These are phyloP conservation scores for Verticillium zaregamsianum DNA, from an alignment of 2,329 filamentous ascomycete genomes.

Conservation along the genomic window DNA sequence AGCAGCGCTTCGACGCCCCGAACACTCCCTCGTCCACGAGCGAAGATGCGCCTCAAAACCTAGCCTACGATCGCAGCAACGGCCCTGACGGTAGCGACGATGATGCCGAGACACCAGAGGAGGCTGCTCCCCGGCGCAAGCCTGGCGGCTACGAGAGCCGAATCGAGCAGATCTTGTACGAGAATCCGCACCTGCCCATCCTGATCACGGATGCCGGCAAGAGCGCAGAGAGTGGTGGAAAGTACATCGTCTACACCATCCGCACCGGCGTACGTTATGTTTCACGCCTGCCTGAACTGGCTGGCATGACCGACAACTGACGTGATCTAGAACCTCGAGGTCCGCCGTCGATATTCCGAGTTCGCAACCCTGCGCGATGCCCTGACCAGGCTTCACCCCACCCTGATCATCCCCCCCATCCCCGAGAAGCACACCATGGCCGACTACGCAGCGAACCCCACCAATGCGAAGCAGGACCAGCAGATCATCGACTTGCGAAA, in stretches of 20 bases:
- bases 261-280: constrained; percentile 70
- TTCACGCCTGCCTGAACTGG: constrained; percentile 3
- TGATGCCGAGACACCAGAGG: constrained; percentile 32
- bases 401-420: constrained; percentile 91
- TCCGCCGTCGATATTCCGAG: constrained; percentile 92
- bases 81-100: constrained; percentile 47
- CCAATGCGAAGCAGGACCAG: constrained; percentile 94
- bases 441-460: constrained; percentile 96
- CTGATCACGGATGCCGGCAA: constrained; percentile 94
- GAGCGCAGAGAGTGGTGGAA: constrained; percentile 84
- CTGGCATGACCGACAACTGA: constrained; percentile 1
- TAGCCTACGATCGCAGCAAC: constrained; percentile 26
- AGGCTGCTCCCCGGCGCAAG: constrained; percentile 56
- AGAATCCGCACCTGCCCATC: constrained; percentile 86
- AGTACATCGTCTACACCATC: constrained; percentile 97
- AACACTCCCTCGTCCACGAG: constrained; percentile 69
- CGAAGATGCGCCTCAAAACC: constrained; percentile 56
- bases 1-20: constrained; percentile 57
- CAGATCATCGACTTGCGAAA: constrained; percentile 96
- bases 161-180: constrained; percentile 95
- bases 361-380: constrained; percentile 89
- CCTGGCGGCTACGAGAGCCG: constrained; percentile 90
- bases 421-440: constrained; percentile 99
- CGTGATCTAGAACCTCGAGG: constrained; percentile 75
- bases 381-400: constrained; percentile 87